These are phyloP conservation scores for Salmacisia buchloeana DNA, from an alignment of 1,284 basidiomycete species.

Conservation along the genomic window DNA sequence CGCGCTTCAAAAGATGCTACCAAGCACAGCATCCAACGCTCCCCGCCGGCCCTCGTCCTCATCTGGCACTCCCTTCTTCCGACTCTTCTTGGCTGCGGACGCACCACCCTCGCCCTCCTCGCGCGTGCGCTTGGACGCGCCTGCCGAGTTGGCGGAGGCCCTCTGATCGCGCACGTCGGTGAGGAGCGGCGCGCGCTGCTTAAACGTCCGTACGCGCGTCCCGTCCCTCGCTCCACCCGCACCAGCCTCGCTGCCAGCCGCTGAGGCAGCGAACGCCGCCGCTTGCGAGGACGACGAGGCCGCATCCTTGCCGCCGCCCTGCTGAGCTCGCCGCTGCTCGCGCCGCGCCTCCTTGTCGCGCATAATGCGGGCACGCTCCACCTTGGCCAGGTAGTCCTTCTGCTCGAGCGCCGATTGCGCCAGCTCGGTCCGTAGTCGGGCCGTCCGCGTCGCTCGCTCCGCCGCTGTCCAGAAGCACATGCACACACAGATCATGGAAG, in stretches of 20 bases:
- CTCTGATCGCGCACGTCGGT: constrained; percentile 42
- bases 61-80: neutral
- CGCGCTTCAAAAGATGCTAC: constrained; percentile 12
- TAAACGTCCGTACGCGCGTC: constrained; percentile 25
- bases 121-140: neutral
- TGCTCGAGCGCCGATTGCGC: constrained; percentile 83
- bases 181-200: constrained; percentile 37
- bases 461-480: too few species aligned
- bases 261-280: neutral
- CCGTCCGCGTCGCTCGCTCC: constrained; percentile 81
- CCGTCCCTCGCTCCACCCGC: constrained; percentile 13
- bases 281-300: neutral
- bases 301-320: neutral
- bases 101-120: neutral
- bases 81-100: constrained; percentile 4
- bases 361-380: constrained; percentile 85
- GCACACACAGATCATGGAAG: too few species aligned
- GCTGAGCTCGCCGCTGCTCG: constrained; percentile 46
- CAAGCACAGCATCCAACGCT: constrained; percentile 8
- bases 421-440: constrained; percentile 84
- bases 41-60: neutral
- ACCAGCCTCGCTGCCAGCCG: neutral
- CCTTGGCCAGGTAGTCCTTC: constrained; percentile 85
- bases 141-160: neutral
- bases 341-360: constrained; percentile 72